Evolutionary conservation across 805 yeast species (phyloP), one percentile per base, ranked within the genome.

Genomic region (Kodamaea leandrae): DNA sequence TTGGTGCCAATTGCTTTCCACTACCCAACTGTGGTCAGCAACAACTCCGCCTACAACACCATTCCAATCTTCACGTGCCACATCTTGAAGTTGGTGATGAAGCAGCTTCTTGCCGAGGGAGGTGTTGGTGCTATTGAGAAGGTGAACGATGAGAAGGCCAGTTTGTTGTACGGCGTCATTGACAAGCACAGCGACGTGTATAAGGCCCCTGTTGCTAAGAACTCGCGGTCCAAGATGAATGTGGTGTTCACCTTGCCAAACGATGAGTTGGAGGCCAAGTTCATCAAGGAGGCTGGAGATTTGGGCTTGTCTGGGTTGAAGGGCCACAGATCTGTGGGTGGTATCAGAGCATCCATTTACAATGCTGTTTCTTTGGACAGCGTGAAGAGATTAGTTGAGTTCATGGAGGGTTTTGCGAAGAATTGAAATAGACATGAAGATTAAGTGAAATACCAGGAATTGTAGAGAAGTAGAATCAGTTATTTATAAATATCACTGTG

Each of bases 301-400:
- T 57, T 50, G 42, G 74, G 77, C 2, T 71, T 93, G 47, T 68
- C 80, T 4, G 98, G 97, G 5, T 74, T 91, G 55, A 86, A 89
- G 66, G 98, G 99, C 30, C 98, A 91, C 65, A 79, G 98, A 61
- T 87, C 96, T 3, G 98, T 91, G 32, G 98, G 98, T 38, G 99
- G 99, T 21, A 84, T 93, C 65, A 82, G 99, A 64, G 90, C 95
- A 12, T 89, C 97, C 10, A 69, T 89, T 41, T 90, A 91, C 64
- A 91, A 93, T 57, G 96, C 98, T 12, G 85, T 93, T 39, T 61
- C 80, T 4, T 66, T 78, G 36, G 71, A 74, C 16, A 78, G 86
- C 53, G 82, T 80, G 20, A 66, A 78, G 46, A 52, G 68, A 42
- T 68, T 88, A 50, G 80, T 73, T 26, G 65, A 71, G 15, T 87